phyloP scores from a whole-genome alignment of 805 yeast genomes.

The Kodamaea neixiangensis region DNA sequence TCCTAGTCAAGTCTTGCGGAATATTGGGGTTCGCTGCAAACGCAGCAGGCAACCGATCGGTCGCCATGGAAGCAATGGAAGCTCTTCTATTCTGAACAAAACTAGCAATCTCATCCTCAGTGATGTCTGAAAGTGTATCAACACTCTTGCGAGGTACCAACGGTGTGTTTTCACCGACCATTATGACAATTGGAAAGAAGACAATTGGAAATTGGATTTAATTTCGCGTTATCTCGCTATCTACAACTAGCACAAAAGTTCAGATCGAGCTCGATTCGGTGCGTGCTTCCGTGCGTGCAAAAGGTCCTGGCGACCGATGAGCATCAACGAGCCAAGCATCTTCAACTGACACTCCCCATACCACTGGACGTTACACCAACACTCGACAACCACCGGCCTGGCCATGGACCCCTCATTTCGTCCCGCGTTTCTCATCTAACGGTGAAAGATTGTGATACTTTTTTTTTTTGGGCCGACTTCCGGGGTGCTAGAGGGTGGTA shows the following conservation, averaged over 20 bases:
- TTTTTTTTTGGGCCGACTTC: not conserved
- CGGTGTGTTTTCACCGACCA: not conserved
- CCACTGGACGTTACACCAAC: not conserved
- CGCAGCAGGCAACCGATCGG: constrained; percentile 12
- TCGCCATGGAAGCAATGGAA: constrained; percentile 37
- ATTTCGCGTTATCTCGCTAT: not conserved
- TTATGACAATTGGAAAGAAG: not conserved
- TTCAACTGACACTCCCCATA: too few species aligned
- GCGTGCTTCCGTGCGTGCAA: too few species aligned
- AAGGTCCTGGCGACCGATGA: not conserved
- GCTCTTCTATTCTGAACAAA: constrained; percentile 42
- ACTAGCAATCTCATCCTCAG: constrained; percentile 38
- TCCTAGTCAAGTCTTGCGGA: constrained; percentile 17
- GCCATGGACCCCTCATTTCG: not conserved
- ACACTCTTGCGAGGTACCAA: constrained; percentile 5
- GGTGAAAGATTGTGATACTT: not conserved
- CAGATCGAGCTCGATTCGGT: too few species aligned
- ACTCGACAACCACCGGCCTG: not conserved
- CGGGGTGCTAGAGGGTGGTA: not conserved
- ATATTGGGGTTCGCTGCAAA: constrained; percentile 13
- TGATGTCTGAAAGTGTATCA: constrained; percentile 16
- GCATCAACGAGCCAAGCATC: not conserved
- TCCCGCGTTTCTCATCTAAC: not conserved
- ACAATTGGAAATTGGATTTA: not conserved
- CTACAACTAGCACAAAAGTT: not conserved